A percentile compares a stretch with the other conserved stretches of the same genome.
phyloP scores from a whole-genome alignment of 2,329 filamentous ascomycete species.

The Colletotrichum musae region DNA sequence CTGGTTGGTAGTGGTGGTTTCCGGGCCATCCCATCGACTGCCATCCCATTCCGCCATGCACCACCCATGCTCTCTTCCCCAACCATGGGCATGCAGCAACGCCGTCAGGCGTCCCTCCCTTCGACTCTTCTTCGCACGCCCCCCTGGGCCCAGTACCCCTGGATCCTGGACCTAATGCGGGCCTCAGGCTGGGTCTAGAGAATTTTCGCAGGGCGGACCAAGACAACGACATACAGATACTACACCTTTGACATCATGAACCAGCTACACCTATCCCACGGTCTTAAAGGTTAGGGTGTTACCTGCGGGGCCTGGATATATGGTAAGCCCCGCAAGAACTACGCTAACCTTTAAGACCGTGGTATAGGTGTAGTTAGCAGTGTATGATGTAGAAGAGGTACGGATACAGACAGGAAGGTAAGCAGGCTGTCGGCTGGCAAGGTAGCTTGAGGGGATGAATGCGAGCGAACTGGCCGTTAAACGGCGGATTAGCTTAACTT shows the following conservation, averaged over 20 bases:
- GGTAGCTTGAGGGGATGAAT: too few relatives aligned
- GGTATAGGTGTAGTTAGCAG: too few relatives aligned
- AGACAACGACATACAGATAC: neutral
- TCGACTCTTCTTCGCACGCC: conserved; percentile 23
- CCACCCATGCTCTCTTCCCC: conserved; percentile 8
- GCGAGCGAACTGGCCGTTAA: neutral
- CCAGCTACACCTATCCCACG: too few relatives aligned
- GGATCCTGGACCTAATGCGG: conserved; percentile 18
- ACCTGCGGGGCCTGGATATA: too few relatives aligned
- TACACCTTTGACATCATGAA: neutral
- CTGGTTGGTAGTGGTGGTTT: conserved; percentile 13
- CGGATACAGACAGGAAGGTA: conserved; percentile 5
- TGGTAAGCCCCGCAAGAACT: too few relatives aligned
- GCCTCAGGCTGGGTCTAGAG: conserved; percentile 16
- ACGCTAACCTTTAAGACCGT: too few relatives aligned
- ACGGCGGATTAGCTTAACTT: conserved; percentile 25
- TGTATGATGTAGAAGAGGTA: too few relatives aligned
- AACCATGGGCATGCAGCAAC: neutral
- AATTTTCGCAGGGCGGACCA: conserved; percentile 17
- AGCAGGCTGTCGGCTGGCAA: conserved; percentile 11
- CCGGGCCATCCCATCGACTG: conserved; percentile 36
- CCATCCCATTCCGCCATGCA: conserved; percentile 31
- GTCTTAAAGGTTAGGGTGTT: too few relatives aligned
- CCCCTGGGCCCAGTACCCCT: conserved; percentile 2
- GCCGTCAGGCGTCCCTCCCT: conserved; percentile 23